Conservation (phyloP, 2,329 filamentous ascomycete species). For the Aphanoascus verrucosus region DNA sequence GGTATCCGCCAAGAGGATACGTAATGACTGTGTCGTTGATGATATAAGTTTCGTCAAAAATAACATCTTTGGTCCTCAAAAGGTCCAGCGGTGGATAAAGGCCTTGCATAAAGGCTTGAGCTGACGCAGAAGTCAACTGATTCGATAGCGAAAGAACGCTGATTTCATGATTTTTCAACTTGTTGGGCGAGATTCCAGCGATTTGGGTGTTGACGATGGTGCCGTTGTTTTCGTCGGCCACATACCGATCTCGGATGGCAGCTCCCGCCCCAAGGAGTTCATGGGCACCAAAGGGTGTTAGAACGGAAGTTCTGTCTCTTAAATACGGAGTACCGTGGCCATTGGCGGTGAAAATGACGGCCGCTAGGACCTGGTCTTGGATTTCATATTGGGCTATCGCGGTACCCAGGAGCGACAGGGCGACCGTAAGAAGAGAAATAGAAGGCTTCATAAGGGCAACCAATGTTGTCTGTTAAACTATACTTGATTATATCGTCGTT, state of each 20-base stretch:
- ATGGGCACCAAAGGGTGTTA: constrained; percentile 47
- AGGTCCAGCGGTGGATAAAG: constrained; percentile 45
- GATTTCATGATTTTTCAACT: constrained; percentile 39
- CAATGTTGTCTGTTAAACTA: too few relatives aligned
- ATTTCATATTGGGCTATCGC: constrained; percentile 13
- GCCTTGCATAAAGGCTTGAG: constrained; percentile 52
- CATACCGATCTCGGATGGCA: constrained; percentile 44
- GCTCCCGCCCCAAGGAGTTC: constrained; percentile 42
- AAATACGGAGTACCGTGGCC: constrained; percentile 46
- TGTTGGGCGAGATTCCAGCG: constrained; percentile 36
- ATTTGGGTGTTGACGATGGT: constrained; percentile 30
- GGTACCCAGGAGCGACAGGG: not conserved
- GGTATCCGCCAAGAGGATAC: constrained; percentile 46
- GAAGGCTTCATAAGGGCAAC: not conserved
- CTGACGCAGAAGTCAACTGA: constrained; percentile 42
- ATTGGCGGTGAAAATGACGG: constrained; percentile 45
- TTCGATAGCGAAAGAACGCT: constrained; percentile 39
- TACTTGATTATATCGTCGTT: too few relatives aligned
- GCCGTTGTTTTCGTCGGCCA: constrained; percentile 25
- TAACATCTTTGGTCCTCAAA: constrained; percentile 25
- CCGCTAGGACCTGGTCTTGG: constrained; percentile 35
- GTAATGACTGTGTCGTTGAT: constrained; percentile 40
- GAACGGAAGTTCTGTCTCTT: constrained; percentile 26
- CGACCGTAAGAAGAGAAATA: not conserved
- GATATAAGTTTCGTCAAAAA: constrained; percentile 30